phyloP scores from a whole-genome alignment of 2,329 filamentous ascomycete genomes.

The Fusarium sp. region DNA sequence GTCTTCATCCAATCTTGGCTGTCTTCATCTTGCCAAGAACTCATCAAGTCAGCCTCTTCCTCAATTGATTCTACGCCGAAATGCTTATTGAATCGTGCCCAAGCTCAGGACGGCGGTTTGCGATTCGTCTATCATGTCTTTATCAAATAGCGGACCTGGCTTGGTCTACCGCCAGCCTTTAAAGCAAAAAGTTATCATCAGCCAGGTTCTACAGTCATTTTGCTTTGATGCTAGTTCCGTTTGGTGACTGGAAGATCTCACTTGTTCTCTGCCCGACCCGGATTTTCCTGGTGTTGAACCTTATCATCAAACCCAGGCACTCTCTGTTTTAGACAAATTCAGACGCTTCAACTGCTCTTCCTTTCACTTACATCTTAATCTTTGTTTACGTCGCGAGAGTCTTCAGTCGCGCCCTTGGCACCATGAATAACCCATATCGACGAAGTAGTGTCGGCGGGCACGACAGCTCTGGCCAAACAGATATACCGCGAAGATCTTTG shows the following conservation, averaged over 20 bases:
- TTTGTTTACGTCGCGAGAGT: neutral
- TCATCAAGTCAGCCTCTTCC: slow-evolving; percentile 20
- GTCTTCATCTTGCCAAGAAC: slow-evolving; percentile 19
- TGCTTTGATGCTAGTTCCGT: neutral
- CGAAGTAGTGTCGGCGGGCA: slow-evolving; percentile 28
- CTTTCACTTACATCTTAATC: neutral
- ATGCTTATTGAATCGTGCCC: neutral
- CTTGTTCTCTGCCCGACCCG: neutral
- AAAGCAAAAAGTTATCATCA: slow-evolving; percentile 1
- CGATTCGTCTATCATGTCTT: slow-evolving; percentile 7
- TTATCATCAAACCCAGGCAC: slow-evolving; percentile 8
- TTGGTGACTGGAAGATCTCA: neutral
- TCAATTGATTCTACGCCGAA: neutral
- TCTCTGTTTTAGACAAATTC: slow-evolving; percentile 15
- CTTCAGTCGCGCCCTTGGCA: neutral
- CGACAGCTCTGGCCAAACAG: slow-evolving; percentile 20
- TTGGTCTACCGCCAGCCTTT: slow-evolving; percentile 20
- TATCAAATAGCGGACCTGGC: slow-evolving; percentile 8
- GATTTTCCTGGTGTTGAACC: slow-evolving; percentile 22
- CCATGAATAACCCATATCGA: slow-evolving; percentile 32
- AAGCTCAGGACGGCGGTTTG: neutral
- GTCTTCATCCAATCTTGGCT: slow-evolving; percentile 16
- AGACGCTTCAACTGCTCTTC: slow-evolving; percentile 2
- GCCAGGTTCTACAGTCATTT: neutral
- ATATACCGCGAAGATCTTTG: slow-evolving; percentile 33